These are phyloP conservation scores for Zoysia matrella DNA, from an alignment of 202 grass and related monocot species.

Conservation along the genomic window DNA sequence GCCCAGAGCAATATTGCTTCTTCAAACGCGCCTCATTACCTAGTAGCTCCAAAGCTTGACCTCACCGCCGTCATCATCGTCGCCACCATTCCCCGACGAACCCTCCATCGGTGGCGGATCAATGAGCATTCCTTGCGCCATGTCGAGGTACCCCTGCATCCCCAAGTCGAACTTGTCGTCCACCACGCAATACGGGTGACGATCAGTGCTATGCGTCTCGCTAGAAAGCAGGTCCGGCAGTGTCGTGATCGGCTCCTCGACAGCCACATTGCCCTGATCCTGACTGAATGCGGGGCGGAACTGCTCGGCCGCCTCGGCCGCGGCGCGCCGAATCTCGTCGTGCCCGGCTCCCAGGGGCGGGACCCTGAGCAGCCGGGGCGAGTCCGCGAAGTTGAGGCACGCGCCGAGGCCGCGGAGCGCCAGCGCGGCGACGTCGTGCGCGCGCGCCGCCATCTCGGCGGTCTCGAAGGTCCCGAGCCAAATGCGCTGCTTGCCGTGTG, in stretches of 20 bases:
- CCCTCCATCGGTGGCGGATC: conserved; percentile 62
- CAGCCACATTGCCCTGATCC: conserved; percentile 31
- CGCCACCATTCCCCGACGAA: conserved; percentile 6
- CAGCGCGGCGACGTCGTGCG: conserved; percentile 89
- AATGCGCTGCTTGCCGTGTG: conserved; percentile 82
- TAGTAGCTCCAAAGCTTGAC: conserved; percentile 76
- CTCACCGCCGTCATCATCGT: conserved; percentile 52
- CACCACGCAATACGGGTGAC: conserved; percentile 36
- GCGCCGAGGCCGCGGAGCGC: conserved; percentile 70
- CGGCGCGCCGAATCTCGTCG: conserved; percentile 69
- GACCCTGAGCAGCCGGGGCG: conserved; percentile 52
- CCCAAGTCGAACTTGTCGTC: conserved; percentile 75
- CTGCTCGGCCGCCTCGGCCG: conserved; percentile 57
- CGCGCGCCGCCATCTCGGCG: conserved; percentile 92
- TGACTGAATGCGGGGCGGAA: conserved; percentile 45
- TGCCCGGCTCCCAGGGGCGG: conserved; percentile 53
- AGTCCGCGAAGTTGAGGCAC: conserved; percentile 95
- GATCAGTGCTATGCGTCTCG: not conserved
- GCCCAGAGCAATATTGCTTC: conserved; percentile 4
- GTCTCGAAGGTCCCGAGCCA: conserved; percentile 93
- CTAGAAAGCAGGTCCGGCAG: not conserved
- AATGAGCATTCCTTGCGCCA: conserved; percentile 93
- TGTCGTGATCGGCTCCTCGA: not conserved
- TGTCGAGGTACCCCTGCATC: conserved; percentile 93
- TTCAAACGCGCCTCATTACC: conserved; percentile 15